These are phyloP conservation scores for Exophiala oligosperma DNA, from an alignment of 2,329 filamentous ascomycete species.

Conservation along the genomic window DNA sequence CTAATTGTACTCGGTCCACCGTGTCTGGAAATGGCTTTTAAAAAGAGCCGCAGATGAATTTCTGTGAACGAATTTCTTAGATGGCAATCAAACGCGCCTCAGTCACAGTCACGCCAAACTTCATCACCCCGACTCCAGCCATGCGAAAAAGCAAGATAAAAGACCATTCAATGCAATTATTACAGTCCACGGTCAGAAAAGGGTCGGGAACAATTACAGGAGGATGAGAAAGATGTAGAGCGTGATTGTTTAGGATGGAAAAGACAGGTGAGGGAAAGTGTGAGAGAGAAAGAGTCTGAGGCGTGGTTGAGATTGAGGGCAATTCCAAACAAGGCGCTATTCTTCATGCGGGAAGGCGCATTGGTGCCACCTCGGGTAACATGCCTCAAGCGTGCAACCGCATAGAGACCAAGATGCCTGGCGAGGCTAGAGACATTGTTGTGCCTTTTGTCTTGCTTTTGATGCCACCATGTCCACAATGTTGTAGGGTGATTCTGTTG, in stretches of 20 bases:
- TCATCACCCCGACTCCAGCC: constrained; percentile 28
- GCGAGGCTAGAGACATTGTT: too few species aligned
- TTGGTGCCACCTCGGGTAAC: not conserved
- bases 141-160: constrained; percentile 24
- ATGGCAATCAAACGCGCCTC: constrained; percentile 26
- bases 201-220: constrained; percentile 23
- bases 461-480: constrained; percentile 2
- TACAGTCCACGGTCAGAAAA: constrained; percentile 23
- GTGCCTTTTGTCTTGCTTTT: not conserved
- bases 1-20: constrained; percentile 22
- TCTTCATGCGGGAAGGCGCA: not conserved
- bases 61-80: constrained; percentile 21
- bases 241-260: constrained; percentile 11
- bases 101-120: constrained; percentile 28
- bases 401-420: too few species aligned
- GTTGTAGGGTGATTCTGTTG: not conserved
- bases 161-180: constrained; percentile 27
- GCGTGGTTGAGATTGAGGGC: not conserved
- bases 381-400: not conserved
- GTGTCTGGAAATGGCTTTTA: constrained; percentile 14
- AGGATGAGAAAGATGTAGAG: constrained; percentile 10
- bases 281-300: constrained; percentile 4
- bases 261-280: constrained; percentile 11
- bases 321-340: not conserved
- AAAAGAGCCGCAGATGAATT: constrained; percentile 15